Evolutionary conservation across 2,329 filamentous ascomycete genomes (phyloP).

Genomic region (Clonostachys solani): DNA sequence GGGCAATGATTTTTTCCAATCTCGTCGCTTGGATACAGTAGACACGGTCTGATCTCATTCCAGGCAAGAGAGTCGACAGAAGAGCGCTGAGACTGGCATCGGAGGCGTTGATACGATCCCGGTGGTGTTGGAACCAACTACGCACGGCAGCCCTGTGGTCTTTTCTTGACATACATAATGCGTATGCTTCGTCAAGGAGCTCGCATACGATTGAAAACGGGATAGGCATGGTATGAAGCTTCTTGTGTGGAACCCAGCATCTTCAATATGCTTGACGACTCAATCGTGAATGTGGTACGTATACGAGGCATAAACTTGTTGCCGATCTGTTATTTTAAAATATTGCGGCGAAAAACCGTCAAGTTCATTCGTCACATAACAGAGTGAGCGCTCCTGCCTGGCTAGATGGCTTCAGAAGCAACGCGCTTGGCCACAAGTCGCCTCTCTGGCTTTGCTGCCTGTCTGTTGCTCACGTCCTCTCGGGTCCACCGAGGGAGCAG

Average conservation of each 20-base stretch:
- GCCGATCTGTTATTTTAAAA: too few relatives aligned
- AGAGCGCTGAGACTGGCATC: constrained; percentile 58
- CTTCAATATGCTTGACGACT: too few relatives aligned
- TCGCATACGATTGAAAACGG: constrained; percentile 69
- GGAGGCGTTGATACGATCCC: constrained; percentile 48
- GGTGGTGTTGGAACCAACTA: constrained; percentile 68
- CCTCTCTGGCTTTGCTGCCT: too few relatives aligned
- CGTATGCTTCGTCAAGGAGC: constrained; percentile 65
- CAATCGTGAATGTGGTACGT: too few relatives aligned
- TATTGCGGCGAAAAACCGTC: too few relatives aligned
- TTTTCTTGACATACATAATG: constrained; percentile 23
- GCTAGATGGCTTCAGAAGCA: too few relatives aligned
- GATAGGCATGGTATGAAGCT: constrained; percentile 34
- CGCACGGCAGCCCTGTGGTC: constrained; percentile 34
- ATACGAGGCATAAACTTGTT: too few relatives aligned
- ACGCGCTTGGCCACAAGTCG: too few relatives aligned
- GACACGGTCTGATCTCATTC: constrained; percentile 72
- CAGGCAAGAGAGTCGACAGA: constrained; percentile 72
- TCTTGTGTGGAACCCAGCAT: not conserved
- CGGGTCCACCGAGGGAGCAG: too few relatives aligned
- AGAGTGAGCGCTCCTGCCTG: too few relatives aligned
- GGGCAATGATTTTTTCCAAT: constrained; percentile 64
- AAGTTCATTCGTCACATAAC: too few relatives aligned
- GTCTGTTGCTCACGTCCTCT: too few relatives aligned
- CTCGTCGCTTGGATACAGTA: constrained; percentile 62